Evolutionary conservation across 805 yeast species (phyloP).

Genomic region (Candida pseudofarinosa): DNA sequence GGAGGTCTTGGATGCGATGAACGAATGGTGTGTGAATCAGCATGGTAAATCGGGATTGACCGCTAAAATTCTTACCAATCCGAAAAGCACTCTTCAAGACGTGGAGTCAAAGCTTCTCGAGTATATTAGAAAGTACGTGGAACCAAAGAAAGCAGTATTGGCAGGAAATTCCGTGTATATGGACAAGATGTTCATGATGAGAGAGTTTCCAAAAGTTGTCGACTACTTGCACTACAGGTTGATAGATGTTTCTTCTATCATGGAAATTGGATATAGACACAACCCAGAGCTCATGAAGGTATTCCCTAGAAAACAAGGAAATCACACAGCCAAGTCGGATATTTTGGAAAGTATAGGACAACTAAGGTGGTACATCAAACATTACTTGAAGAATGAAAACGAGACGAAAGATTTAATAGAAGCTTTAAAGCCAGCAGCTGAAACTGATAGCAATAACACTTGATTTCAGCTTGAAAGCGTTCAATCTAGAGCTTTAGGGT

Average conservation of each 20-base stretch:
- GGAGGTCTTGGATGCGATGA: constrained; percentile 64
- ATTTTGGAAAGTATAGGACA: constrained; percentile 86
- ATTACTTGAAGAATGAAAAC: constrained; percentile 46
- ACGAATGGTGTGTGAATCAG: constrained; percentile 81
- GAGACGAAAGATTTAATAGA: constrained; percentile 12
- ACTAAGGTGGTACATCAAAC: constrained; percentile 67
- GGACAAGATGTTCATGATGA: constrained; percentile 80
- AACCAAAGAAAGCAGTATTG: constrained; percentile 57
- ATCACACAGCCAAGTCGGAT: constrained; percentile 87
- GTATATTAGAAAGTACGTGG: constrained; percentile 55
- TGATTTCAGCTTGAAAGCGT: too few relatives aligned
- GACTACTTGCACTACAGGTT: constrained; percentile 66
- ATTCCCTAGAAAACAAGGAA: constrained; percentile 60
- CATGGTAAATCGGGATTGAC: constrained; percentile 79
- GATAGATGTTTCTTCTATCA: constrained; percentile 83
- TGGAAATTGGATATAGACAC: constrained; percentile 77
- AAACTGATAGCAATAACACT: too few relatives aligned
- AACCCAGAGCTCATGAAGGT: constrained; percentile 56
- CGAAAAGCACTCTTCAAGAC: constrained; percentile 45
- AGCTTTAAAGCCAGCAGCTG: background rate
- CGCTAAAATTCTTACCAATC: constrained; percentile 56
- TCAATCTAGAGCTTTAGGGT: too few relatives aligned
- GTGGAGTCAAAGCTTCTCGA: constrained; percentile 65
- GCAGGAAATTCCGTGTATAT: constrained; percentile 93
- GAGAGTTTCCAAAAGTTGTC: constrained; percentile 76